phyloP scores from a whole-genome alignment of 1,284 basidiomycete genomes.

The Phlebopus sp. region DNA sequence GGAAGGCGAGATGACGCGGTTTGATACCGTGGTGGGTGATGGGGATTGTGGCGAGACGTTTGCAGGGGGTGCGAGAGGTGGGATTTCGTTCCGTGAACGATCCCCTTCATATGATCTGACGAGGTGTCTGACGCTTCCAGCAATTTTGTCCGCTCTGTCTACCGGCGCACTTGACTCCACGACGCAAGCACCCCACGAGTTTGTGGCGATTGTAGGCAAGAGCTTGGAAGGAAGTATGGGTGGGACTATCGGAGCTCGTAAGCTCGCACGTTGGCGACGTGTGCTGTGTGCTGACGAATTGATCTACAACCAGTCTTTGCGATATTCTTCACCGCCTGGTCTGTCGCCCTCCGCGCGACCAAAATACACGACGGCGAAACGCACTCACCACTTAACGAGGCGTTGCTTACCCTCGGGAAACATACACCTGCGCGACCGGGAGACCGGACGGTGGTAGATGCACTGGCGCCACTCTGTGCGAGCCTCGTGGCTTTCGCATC shows the following conservation, averaged over 20 bases:
- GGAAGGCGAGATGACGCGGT: conserved; percentile 40
- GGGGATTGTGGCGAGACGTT: conserved; percentile 38
- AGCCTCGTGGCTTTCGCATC: background rate
- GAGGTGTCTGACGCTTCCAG: background rate
- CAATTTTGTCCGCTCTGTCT: conserved; percentile 9
- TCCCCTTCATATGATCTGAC: too few relatives aligned
- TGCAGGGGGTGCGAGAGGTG: conserved; percentile 27
- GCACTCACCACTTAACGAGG: conserved; percentile 17
- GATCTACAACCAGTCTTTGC: conserved; percentile 40
- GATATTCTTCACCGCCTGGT: conserved; percentile 47
- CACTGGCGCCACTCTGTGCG: conserved; percentile 46
- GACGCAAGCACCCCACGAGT: conserved; percentile 3
- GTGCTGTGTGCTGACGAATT: background rate
- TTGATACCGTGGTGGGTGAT: conserved; percentile 40
- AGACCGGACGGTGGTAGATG: conserved; percentile 54
- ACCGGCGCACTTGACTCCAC: conserved; percentile 3
- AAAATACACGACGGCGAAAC: background rate
- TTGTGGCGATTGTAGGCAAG: conserved; percentile 12
- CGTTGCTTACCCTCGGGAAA: conserved; percentile 34
- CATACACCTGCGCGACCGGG: conserved; percentile 54
- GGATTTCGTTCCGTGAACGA: background rate
- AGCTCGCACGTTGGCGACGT: background rate
- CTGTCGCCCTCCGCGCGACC: conserved; percentile 20
- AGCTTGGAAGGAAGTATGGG: conserved; percentile 17
- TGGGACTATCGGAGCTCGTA: conserved; percentile 19